Conservation (phyloP, 2,329 filamentous ascomycete genomes). For the Cladophialophora chaetospira region DNA sequence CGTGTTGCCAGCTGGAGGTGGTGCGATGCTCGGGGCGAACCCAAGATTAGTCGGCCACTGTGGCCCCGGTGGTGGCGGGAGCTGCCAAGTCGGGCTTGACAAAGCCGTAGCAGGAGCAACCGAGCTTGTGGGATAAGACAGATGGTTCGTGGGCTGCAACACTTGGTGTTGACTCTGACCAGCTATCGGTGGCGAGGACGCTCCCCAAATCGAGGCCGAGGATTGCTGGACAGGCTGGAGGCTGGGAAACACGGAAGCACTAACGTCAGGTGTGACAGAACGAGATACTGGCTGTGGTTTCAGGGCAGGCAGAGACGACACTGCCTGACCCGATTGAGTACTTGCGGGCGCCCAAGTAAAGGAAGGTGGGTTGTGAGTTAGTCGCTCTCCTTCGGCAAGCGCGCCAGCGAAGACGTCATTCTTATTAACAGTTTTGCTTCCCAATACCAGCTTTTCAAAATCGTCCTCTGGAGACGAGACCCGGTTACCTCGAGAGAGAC, state of each 20-base stretch:
- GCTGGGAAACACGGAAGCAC: constrained; percentile 51
- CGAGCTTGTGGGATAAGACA: constrained; percentile 10
- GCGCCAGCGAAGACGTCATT: constrained; percentile 39
- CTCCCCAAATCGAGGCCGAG: constrained; percentile 36
- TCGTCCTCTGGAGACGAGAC: constrained; percentile 65
- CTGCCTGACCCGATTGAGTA: constrained; percentile 26
- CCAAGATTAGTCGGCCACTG: constrained; percentile 1
- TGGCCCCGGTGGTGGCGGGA: constrained; percentile 21
- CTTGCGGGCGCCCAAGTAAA: constrained; percentile 48
- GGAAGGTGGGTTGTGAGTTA: constrained; percentile 38
- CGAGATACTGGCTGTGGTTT: constrained; percentile 39
- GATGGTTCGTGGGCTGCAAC: constrained; percentile 22
- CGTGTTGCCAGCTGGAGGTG: constrained; percentile 37
- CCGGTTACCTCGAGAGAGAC: constrained; percentile 45
- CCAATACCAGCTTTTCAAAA: constrained; percentile 88
- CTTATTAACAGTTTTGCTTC: constrained; percentile 54
- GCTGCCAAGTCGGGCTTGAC: constrained; percentile 24
- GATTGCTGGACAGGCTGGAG: constrained; percentile 44
- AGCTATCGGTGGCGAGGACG: constrained; percentile 15
- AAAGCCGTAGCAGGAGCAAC: constrained; percentile 20
- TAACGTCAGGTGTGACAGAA: constrained; percentile 56
- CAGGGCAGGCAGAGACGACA: constrained; percentile 32
- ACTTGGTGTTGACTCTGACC: constrained; percentile 20
- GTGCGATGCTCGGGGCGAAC: constrained; percentile 33
- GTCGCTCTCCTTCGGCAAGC: constrained; percentile 35